Percentiles rank a stretch among this genome's conserved stretches.
Conservation (phyloP, 2,329 filamentous ascomycete genomes). For the Cadophora malorum region DNA sequence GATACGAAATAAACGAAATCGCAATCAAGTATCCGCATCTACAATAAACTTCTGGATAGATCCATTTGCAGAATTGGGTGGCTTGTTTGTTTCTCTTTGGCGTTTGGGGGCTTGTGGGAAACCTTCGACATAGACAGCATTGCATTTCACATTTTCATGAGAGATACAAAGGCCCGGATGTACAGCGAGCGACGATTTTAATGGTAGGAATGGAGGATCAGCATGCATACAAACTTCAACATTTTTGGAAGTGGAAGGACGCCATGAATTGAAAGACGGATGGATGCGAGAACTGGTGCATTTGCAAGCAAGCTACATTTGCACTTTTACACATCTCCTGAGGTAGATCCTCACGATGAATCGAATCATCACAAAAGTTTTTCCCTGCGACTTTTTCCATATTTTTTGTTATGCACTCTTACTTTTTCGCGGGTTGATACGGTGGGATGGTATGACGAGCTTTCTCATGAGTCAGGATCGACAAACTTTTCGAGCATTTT, state of each 20-base stretch:
- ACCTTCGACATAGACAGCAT: conserved; percentile 8
- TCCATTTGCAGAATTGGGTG: background rate
- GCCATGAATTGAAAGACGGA: background rate
- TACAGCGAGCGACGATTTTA: conserved; percentile 2
- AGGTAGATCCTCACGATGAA: background rate
- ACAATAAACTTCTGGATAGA: conserved; percentile 1
- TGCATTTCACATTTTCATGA: background rate
- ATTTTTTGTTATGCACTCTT: too few relatives aligned
- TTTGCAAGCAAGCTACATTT: background rate
- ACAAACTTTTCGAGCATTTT: background rate
- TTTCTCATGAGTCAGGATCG: background rate
- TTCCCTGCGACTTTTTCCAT: background rate
- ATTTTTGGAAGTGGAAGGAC: background rate
- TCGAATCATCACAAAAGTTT: conserved; percentile 2
- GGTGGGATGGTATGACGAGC: background rate
- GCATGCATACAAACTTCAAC: conserved; percentile 5
- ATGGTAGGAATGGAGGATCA: conserved; percentile 3
- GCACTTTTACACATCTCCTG: background rate
- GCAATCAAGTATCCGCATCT: background rate
- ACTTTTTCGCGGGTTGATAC: too few relatives aligned
- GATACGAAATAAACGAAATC: conserved; percentile 47
- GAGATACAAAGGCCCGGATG: background rate
- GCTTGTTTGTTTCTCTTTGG: conserved; percentile 3
- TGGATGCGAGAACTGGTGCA: background rate
- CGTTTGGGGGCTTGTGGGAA: background rate